phyloP scores from a whole-genome alignment of 164 flowering plant genomes.

The Piper betle region DNA sequence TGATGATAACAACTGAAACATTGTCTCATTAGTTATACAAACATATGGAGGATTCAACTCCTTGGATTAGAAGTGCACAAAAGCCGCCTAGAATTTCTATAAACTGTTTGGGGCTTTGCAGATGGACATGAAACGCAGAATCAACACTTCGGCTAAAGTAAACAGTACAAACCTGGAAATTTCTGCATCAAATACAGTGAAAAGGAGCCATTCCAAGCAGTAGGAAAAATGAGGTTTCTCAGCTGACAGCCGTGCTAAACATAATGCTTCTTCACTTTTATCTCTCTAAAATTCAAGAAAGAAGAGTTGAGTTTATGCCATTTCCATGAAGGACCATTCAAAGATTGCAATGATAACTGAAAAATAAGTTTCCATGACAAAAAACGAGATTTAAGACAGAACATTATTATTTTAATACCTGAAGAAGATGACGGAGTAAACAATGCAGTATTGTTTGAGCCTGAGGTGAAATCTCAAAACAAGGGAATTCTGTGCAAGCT shows the following conservation, averaged over 20 bases:
- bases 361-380: background rate
- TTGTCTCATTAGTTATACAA: no score
- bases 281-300: constrained; percentile 45
- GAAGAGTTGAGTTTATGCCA: background rate
- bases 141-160: background rate
- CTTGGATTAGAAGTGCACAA: no score
- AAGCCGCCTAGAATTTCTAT: no score
- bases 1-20: no score
- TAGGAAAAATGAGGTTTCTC: constrained; percentile 97
- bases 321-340: background rate
- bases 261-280: constrained; percentile 83
- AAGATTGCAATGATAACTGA: background rate
- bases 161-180: constrained; percentile 59
- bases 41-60: no score
- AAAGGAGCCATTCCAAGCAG: constrained; percentile 99
- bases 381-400: no score
- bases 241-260: constrained; percentile 77
- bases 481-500: constrained; percentile 92
- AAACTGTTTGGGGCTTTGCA: no score
- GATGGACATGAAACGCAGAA: no score
- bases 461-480: constrained; percentile 97
- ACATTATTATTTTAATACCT: constrained; percentile 31
- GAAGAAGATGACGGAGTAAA: constrained; percentile 94
- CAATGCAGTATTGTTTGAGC: constrained; percentile 99
- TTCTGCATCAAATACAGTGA: constrained; percentile 96